Evolutionary conservation across 805 yeast species (phyloP).

Genomic region (Yamadazyma paraphyllophila): DNA sequence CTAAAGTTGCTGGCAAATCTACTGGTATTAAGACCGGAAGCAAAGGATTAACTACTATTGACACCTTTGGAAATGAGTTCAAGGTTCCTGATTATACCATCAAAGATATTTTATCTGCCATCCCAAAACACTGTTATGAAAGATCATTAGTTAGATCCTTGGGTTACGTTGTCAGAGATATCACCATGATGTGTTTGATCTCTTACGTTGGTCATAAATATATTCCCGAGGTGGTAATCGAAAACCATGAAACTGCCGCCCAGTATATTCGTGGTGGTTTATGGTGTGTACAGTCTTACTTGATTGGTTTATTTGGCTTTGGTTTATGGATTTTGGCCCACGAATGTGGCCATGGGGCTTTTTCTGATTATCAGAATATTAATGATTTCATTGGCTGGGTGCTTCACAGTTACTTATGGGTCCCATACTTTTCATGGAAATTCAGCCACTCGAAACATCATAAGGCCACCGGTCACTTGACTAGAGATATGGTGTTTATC

Average conservation of each 20-base stretch:
- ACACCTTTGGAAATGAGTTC: conserved; percentile 53
- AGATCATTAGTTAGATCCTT: conserved; percentile 50
- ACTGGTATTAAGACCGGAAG: conserved; percentile 2
- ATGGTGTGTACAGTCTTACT: conserved; percentile 11
- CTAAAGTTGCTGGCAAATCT: neutral
- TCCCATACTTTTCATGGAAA: conserved; percentile 65
- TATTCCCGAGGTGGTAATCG: conserved; percentile 45
- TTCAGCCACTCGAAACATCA: conserved; percentile 61
- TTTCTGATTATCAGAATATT: conserved; percentile 50
- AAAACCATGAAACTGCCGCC: conserved; percentile 34
- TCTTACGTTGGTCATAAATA: conserved; percentile 54
- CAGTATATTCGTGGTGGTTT: conserved; percentile 46
- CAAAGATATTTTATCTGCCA: conserved; percentile 54
- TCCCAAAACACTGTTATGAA: conserved; percentile 61
- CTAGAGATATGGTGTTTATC: conserved; percentile 59
- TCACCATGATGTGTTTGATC: conserved; percentile 43
- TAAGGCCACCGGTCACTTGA: conserved; percentile 60
- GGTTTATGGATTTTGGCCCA: conserved; percentile 65
- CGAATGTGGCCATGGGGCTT: conserved; percentile 66
- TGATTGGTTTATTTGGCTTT: conserved; percentile 21
- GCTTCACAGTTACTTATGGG: conserved; percentile 53
- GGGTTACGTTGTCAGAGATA: conserved; percentile 54
- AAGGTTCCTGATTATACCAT: conserved; percentile 62
- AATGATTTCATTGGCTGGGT: conserved; percentile 63
- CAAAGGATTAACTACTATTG: conserved; percentile 37